Evolutionary conservation across 1,284 basidiomycete species (phyloP), one percentile per base, ranked within the genome.

Genomic region (Trichosporon sp.): DNA sequence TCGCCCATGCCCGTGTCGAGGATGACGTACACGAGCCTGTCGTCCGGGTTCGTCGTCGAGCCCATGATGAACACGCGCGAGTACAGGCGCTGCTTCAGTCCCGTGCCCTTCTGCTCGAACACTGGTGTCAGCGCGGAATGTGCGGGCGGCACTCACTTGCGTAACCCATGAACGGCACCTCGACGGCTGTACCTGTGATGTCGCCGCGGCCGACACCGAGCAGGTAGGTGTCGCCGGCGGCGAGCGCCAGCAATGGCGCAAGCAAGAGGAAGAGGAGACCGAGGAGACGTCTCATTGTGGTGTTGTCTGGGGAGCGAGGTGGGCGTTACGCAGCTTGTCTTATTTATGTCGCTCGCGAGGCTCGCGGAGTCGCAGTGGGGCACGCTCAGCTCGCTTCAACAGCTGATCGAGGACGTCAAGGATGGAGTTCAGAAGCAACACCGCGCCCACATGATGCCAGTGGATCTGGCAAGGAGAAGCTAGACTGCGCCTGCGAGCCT

Each of bases 181-280:
- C 69, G 65, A 71, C 69, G 37, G 68, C 67, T 2, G 72, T 70
- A 38, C 69, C 67, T 4, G 72, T 73, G 35, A 73, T 71, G 68
- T 73, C 72, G 59, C 67, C 72, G 31, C 64, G 61, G 59, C 72
- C 72, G 4, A 61, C 72, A 67, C 72, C 72, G 40, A 73, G 19
- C 46, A 73, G 69, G 68, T 73, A 73, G n/a, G 38, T 66, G 72
- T 73, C 72, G 16, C 69, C 71, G 10, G 48, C 38, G 16, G 66
- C 68, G 37, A 63, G 32, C 59, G 59, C 59, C 14, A 63, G 59
- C 32, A 63, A 11, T 19, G 59, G 59, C 59, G 59, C 59, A 1
- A 63, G 31, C 16, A 63, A 31, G 14, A 63, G 59, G 14, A 37
- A 11, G 31, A 63, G 31, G 14, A 63, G 32, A 6, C 31, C 16